Base-by-base conservation (phyloP, 2,329 filamentous ascomycete genomes). In the Beauveria varroae region DNA sequence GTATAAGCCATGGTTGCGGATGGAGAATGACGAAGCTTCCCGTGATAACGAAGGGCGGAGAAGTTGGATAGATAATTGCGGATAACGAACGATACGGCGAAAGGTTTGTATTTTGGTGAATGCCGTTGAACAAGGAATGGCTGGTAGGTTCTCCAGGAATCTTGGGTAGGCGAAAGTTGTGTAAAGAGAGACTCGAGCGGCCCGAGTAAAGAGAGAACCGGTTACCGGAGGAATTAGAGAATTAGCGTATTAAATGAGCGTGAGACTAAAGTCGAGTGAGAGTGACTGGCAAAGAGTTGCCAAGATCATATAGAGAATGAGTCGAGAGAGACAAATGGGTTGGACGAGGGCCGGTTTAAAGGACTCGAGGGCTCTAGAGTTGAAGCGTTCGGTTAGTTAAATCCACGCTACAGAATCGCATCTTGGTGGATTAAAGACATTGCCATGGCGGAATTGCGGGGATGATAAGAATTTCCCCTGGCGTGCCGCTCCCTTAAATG, bases 241-340 rank as follows among this genome's bases (percentile, higher is more conserved):
- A 80, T 83, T 83, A 84, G 71, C 71, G 69, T 79, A 84, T 84
- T 84, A 51, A 58, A 84, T 68, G 81, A 84, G 77, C 73, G 81
- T 83, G 75, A 77, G 75, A 73, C 68, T 70, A 74, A 72, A 67
- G 65, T 54, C 78, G 85, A 85, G 74, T 81, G 85, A 78, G 81
- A 82, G 81, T 79, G 71, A 74, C 79, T 80, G 79, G 77, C 76
- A 76, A 75, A 74, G 72, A 67, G 72, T 73, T 73, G 76, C 76
- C 75, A 73, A 73, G 71, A 75, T 74, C 75, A 78, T 77, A 76
- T 65, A 72, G 65, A 54, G 50, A 46, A 34, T 20, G 37, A 28
- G 52, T 55, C 68, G 70, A 67, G 63, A 64, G 68, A 73, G 65
- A 67, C 65, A 73, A 73, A 73, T 70, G 74, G 77, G 74, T 73